These are phyloP conservation scores for Cercophora newfieldiana DNA, from an alignment of 495 filamentous ascomycete genomes.

Conservation along the genomic window DNA sequence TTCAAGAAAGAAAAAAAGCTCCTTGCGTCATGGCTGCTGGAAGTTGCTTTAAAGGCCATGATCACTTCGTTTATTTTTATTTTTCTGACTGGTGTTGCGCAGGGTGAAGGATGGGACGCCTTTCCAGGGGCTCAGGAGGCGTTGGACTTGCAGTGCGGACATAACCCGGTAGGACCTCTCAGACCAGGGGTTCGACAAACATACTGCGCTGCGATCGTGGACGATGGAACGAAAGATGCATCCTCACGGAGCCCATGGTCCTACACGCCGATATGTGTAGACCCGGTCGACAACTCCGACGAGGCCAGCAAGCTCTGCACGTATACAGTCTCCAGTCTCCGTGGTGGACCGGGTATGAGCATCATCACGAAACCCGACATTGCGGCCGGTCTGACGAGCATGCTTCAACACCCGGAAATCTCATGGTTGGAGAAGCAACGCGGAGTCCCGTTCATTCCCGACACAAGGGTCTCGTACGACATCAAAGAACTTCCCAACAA, in stretches of 20 bases:
- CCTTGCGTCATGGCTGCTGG: neutral
- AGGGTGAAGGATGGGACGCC: neutral
- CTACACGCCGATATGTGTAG: conserved; percentile 28
- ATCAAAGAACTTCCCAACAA: conserved; percentile 24
- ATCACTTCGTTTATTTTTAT: neutral
- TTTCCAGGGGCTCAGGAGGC: neutral
- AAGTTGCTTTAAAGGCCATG: neutral
- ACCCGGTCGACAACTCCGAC: conserved; percentile 11
- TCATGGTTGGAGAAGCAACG: conserved; percentile 29
- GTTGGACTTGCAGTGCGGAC: conserved; percentile 15
- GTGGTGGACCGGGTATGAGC: conserved; percentile 26
- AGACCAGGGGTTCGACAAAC: conserved; percentile 2
- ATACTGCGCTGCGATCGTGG: conserved; percentile 26
- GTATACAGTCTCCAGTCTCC: conserved; percentile 24
- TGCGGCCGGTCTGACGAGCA: conserved; percentile 20
- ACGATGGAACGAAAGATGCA: conserved; percentile 23
- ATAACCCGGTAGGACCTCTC: conserved; percentile 28
- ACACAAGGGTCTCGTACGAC: conserved; percentile 23
- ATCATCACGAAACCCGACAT: conserved; percentile 31
- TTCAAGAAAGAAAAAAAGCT: neutral
- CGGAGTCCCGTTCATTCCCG: conserved; percentile 14
- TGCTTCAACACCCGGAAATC: conserved; percentile 24
- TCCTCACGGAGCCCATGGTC: conserved; percentile 29
- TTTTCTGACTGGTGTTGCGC: neutral
- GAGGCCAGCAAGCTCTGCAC: conserved; percentile 30